Base-by-base conservation (phyloP, 2,329 filamentous ascomycete genomes). In the Ascosphaera acerosa region DNA sequence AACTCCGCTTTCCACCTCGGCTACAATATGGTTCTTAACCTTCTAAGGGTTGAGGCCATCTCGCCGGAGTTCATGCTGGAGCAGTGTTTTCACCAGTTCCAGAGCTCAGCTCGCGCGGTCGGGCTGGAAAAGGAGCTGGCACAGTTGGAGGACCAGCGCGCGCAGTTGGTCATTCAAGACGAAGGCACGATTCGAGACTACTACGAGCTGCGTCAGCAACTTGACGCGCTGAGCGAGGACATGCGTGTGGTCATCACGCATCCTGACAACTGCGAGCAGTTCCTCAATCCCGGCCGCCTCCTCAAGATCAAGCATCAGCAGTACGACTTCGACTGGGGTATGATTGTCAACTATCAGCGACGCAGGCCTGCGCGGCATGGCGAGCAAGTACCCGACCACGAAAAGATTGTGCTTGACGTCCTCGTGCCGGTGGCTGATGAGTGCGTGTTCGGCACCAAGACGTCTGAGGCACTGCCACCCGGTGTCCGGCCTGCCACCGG, bases 61-160 rank as follows among this genome's bases (percentile, higher is more conserved):
- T 94, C 82, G 6, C 87, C 89, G 2, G 84, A 97, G 44, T 94
- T 78, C 46, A 97, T 97, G 87, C 61, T 97, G n/a, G 82, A 94
- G 57, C 69, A 76, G 41, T 97, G 87, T 47, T 97, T 97, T 58
- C 89, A 78, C 51, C 87, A 97, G 51, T 97, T 97, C 54, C 87
- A 97, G 50, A 94, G 90, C 44, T 78, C 78, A 2, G 76, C 84
- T 7, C 81, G 75, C 41, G 80, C 92, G 6, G 76, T 76, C 14
- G 61, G 63, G 9, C 54, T 94, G 15, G 87, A 97, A 52, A 78
- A 76, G 49, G 73, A 90, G 40, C 58, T 94, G 36, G 67, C 70
- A 46, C 64, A 75, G 29, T 54, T 92, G 18, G 81, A 92, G 49
- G 65, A 66, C 36, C 67, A 84, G 48, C 68, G 70, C 37, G 66